Evolutionary conservation across 2,329 filamentous ascomycete species (phyloP), one percentile per base, ranked within the genome.

Genomic region (Hymenoscyphus scutula): DNA sequence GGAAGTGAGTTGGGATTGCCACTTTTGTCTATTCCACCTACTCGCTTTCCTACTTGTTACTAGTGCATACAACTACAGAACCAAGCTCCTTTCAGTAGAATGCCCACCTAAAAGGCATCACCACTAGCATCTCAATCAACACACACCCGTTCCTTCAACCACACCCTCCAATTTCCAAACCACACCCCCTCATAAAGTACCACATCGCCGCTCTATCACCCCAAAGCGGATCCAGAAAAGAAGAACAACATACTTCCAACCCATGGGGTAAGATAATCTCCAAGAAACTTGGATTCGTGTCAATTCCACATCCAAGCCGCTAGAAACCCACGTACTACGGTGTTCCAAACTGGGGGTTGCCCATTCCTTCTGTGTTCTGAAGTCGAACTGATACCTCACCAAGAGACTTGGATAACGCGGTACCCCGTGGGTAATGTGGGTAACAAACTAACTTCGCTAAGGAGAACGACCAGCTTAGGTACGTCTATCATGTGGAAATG

Each of bases 211-310:
- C 45, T 51, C 23, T 51, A 25, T 13, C 11, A 23, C 11, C 10
- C 45, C 13, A 13, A 23, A 51, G 19, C 23, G 45, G 45, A 13
- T 13, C 19, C 45, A 23, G 8, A 51, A 51, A 51, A 51, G 45
- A 51, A 51, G 45, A 19, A 51, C 45, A 51, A 23, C 19, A 51
- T 51, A 13, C 10, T 51, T 13, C 45, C 25, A 2, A 51, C 19
- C n/a, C 45, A 25, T 19, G 11, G 45, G 45, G 45, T 23, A 13
- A 51, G 23, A 51, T 25, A 19, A 8, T 8, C 10, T 11, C n/a
- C 23, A 51, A 51, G 23, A 51, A 19, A 25, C 45, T 51, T 51
- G 45, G 45, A 51, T 51, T 51, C 45, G 45, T 45, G 19, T 45
- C 45, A 25, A 51, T 51, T 25, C 45, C 45, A 23, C 2, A 25